These are phyloP conservation scores for Lipomyces lipofer DNA, from an alignment of 805 yeast species.

Conservation along the genomic window DNA sequence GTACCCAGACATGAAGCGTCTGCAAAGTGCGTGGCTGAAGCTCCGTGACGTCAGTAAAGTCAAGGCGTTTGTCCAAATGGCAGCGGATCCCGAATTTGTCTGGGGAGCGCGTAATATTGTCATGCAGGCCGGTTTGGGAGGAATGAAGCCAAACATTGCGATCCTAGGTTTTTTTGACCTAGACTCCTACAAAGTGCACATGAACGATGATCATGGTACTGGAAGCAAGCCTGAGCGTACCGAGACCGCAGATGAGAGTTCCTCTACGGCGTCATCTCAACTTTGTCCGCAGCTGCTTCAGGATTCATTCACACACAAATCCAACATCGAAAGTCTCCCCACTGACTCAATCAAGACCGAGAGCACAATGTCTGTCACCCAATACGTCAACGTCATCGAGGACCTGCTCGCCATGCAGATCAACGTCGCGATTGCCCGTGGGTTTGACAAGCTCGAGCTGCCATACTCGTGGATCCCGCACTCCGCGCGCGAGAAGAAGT, in stretches of 20 bases:
- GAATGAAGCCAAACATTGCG: conserved; percentile 95
- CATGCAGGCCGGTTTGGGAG: conserved; percentile 95
- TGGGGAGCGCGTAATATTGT: conserved; percentile 96
- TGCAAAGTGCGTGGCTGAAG: conserved; percentile 79
- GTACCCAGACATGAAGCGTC: conserved; percentile 66
- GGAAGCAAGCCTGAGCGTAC: conserved; percentile 11
- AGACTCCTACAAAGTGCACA: conserved; percentile 7
- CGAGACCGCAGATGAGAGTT: conserved; percentile 9
- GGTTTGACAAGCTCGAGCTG: conserved; percentile 66
- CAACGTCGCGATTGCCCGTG: conserved; percentile 91
- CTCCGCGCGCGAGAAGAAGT: conserved; percentile 42
- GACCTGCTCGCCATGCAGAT: conserved; percentile 86
- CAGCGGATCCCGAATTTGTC: conserved; percentile 79
- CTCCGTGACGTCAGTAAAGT: conserved; percentile 74
- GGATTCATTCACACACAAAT: conserved; percentile 28
- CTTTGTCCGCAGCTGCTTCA: conserved; percentile 9
- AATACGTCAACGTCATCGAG: conserved; percentile 92
- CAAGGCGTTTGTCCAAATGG: conserved; percentile 93
- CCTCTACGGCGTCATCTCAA: conserved; percentile 1
- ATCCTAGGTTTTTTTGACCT: conserved; percentile 83
- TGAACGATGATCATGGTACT: conserved; percentile 6
- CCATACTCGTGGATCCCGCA: conserved; percentile 46
- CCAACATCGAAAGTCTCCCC: conserved; percentile 54
- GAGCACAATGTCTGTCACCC: conserved; percentile 63
- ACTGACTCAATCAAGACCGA: conserved; percentile 80